Percentiles rank a stretch among this genome's conserved stretches.
Evolutionary conservation across 1,284 basidiomycete species (phyloP).

Genomic region (Rhodotorula sp.): DNA sequence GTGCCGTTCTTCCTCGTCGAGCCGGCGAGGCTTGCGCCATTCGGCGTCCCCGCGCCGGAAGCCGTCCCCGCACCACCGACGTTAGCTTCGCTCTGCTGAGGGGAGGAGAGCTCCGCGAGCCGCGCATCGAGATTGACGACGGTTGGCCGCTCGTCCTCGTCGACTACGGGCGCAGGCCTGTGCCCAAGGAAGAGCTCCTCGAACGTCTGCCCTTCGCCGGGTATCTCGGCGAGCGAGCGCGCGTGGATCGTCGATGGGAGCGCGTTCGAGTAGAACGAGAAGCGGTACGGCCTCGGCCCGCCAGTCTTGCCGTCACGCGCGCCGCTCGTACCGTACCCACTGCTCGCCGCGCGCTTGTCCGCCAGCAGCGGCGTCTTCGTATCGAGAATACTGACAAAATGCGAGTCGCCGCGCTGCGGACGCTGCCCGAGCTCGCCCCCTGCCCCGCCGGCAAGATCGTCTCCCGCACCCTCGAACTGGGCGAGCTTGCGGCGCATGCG

Average conservation of each 20-base stretch:
- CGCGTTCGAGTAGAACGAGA: slow-evolving; percentile 97
- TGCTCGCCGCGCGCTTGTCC: slow-evolving; percentile 39
- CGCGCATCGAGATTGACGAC: slow-evolving; percentile 26
- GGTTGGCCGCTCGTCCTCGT: slow-evolving; percentile 22
- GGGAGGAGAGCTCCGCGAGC: slow-evolving; percentile 17
- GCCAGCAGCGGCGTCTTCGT: slow-evolving; percentile 51
- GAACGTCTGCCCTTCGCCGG: slow-evolving; percentile 89
- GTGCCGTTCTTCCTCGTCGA: slow-evolving; percentile 13
- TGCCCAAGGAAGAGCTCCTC: slow-evolving; percentile 81
- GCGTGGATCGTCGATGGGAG: slow-evolving; percentile 93
- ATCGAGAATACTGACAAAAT: slow-evolving; percentile 45
- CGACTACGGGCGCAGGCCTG: slow-evolving; percentile 31
- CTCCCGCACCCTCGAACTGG: slow-evolving; percentile 73
- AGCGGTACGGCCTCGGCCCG: slow-evolving; percentile 84
- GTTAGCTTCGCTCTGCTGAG: slow-evolving; percentile 17
- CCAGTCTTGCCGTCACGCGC: slow-evolving; percentile 42
- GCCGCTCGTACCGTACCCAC: slow-evolving; percentile 16
- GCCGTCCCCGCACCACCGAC: slow-evolving; percentile 4
- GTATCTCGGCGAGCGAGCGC: slow-evolving; percentile 85
- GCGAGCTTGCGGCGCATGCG: slow-evolving; percentile 78
- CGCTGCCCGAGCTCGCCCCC: slow-evolving; percentile 53
- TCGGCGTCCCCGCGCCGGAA: not conserved
- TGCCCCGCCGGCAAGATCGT: slow-evolving; percentile 50
- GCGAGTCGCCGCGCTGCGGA: slow-evolving; percentile 45
- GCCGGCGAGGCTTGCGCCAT: slow-evolving; percentile 7